Base-by-base conservation (phyloP, 169 alveolate species). In the Plasmodium cynomolgi region DNA sequence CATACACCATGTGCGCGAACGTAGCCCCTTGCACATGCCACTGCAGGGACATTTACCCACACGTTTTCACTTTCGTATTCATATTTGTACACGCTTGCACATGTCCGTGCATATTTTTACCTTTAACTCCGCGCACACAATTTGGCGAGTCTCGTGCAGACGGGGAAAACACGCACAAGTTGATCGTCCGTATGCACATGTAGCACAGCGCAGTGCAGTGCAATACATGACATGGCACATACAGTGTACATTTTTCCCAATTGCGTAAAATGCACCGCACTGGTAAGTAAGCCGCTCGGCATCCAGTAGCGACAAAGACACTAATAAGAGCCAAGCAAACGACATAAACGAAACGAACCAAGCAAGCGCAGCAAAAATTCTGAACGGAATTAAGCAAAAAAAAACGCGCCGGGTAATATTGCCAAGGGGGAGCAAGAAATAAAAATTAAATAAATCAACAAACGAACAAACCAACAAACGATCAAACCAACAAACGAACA, bases 41-140 rank as follows among this genome's bases (percentile, higher is more conserved):
- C 44, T 84, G 44, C 71, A 39, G 2, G 54, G 72, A 84, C 31
- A 37, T 71, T 13, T 39, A 20, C n/a, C 34, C 37, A 15, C 26
- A 82, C 23, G 8, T 17, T 8, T n/a, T 8, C 73, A 34, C 23
- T 17, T 23, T n/a, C 1, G 56, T 50, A 1, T 29, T 34, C n/a
- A 9, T 41, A 73, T 74, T 23, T 77, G 56, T 81, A 44, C 39
- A 41, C 62, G 23, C 74, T 17, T 44, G 74, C 39, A 54, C 71
- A 37, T 84, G 37, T 75, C 29, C 54, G 74, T 84, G 44, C 68
- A 84, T 84, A 68, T 81, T 54, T 26, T 29, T 54, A 81, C 68
- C 71, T 81, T 68, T 68, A 68, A 68, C 77, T 20, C 20, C 50
- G 11, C 71, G 41, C 71, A 54, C 79, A 54, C 90, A 26, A 17